These are phyloP conservation scores for Solanum acaule DNA, from an alignment of 257 asterid species.

Conservation along the genomic window DNA sequence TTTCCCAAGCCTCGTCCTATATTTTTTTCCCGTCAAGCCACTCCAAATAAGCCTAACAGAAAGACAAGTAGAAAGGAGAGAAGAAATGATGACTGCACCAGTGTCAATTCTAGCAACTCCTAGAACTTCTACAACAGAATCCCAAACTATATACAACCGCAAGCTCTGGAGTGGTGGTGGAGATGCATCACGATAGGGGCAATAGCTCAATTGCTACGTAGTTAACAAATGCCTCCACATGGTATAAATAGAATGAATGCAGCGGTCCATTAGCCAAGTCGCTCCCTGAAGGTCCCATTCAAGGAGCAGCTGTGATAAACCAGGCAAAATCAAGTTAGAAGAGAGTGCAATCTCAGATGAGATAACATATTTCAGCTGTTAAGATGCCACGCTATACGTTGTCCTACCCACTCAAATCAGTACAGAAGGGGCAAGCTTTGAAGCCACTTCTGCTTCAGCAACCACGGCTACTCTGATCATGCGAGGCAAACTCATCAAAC, in stretches of 20 bases:
- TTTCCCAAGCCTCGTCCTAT: not conserved
- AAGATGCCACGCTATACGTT: slow-evolving; percentile 9
- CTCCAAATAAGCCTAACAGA: not conserved
- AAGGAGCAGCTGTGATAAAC: slow-evolving; percentile 27
- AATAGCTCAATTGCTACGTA: slow-evolving; percentile 7
- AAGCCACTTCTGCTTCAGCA: slow-evolving; percentile 12
- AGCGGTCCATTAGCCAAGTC: not conserved
- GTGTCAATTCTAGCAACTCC: not conserved
- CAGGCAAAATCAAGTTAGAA: slow-evolving; percentile 33
- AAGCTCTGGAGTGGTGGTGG: slow-evolving; percentile 14
- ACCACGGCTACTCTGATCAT: slow-evolving; percentile 11
- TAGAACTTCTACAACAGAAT: not conserved
- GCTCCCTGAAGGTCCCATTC: slow-evolving; percentile 13
- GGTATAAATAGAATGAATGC: not conserved
- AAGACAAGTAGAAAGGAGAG: not conserved
- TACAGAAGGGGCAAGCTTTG: slow-evolving; percentile 6
- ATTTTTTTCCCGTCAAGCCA: not conserved
- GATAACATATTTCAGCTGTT: slow-evolving; percentile 18
- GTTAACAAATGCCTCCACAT: slow-evolving; percentile 19
- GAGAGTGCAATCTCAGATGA: not conserved
- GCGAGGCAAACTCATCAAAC: slow-evolving; percentile 4
- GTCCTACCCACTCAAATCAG: slow-evolving; percentile 20
- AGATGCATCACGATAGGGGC: slow-evolving; percentile 2
- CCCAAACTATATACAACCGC: slow-evolving; percentile 5
- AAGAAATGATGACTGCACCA: not conserved